A percentile compares a stretch with the other conserved stretches of the same genome.
These are phyloP conservation scores for Arthroderma sp. DNA, from an alignment of 2,329 filamentous ascomycete genomes.

Conservation along the genomic window DNA sequence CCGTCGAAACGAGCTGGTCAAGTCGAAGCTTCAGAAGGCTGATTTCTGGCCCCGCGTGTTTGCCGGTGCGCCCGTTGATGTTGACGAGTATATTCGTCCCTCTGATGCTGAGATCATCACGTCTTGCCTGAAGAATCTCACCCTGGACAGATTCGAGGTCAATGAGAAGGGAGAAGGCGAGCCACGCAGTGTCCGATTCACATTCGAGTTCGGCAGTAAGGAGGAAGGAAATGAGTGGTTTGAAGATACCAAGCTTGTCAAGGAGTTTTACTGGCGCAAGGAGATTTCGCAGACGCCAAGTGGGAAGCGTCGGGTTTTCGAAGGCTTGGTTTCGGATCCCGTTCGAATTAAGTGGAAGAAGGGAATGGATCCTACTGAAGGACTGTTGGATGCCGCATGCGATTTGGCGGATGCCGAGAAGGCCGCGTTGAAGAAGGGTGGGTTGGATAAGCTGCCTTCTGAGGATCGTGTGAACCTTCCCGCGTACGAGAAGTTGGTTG, in stretches of 20 bases:
- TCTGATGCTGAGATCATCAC: conserved; percentile 58
- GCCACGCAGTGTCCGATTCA: conserved; percentile 65
- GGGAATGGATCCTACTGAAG: conserved; percentile 69
- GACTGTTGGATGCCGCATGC: conserved; percentile 60
- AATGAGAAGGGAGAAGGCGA: conserved; percentile 48
- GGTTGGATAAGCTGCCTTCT: conserved; percentile 18
- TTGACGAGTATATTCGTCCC: conserved; percentile 79
- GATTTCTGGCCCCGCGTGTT: conserved; percentile 94
- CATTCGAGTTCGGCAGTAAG: conserved; percentile 53
- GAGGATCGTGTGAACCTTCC: conserved; percentile 42
- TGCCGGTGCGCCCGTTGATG: conserved; percentile 69
- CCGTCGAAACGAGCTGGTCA: conserved; percentile 57
- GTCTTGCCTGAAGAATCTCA: conserved; percentile 52
- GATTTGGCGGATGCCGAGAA: conserved; percentile 54
- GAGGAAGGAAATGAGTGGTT: conserved; percentile 63
- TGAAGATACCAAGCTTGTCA: conserved; percentile 61
- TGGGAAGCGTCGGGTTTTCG: conserved; percentile 45
- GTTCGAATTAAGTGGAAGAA: conserved; percentile 81
- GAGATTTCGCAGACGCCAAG: conserved; percentile 31
- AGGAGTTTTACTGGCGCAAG: conserved; percentile 80
- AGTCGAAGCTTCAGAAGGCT: conserved; percentile 47
- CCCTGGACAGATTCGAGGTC: conserved; percentile 70
- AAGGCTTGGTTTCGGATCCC: conserved; percentile 73
- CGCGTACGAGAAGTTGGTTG: conserved; percentile 40
- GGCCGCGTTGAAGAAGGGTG: conserved; percentile 29